Base-by-base conservation (phyloP, 805 yeast species). In the Yarrowia porcina region DNA sequence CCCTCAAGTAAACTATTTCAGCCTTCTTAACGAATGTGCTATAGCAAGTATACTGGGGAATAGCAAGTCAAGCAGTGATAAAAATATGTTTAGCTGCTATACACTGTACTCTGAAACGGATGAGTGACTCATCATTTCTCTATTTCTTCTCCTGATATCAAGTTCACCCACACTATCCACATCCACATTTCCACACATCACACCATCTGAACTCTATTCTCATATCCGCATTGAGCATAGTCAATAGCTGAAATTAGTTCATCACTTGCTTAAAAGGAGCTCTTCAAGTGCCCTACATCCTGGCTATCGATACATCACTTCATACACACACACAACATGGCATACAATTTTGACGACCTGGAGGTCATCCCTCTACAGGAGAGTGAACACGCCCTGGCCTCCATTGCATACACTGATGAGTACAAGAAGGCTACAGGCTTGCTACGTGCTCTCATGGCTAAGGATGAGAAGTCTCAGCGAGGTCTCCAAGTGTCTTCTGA, bases 381-480 rank as follows among this genome's bases (percentile, higher is more conserved):
- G 11, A 72, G 72, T 2, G 65, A 66, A 1, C 63, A 66, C 15
- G 72, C 75, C 0, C 59, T 77, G 4, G 78, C 77, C 9, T 68
- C 70, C n/a, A 77, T 77, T 59, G 73, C 76, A 11, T 94, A 94
- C 75, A 79, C 85, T 4, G 87, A 84, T 5, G 91, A 88, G 63
- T 93, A 88, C 75, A 79, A 77, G 65, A 66, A 71, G n/a, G 77
- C 82, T 1, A 82, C 89, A 80, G 88, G 87, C 1, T 72, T 81
- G 4, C 74, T 89, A 9, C 75, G 90, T 23, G 85, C 87, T 0
- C 72, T 90, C 18, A 78, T 89, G 79, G 74, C 76, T 11, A 67
- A 71, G 17, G 76, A 83, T 28, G 97, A 90, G 70, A 77, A 80
- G 67, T 81, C 90, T 0, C 85, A 82, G 41, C 77, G 98, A 64